Evolutionary conservation across 345 rosid species (phyloP), one percentile per base, ranked within the genome.

Genomic region (Citrus inodora): DNA sequence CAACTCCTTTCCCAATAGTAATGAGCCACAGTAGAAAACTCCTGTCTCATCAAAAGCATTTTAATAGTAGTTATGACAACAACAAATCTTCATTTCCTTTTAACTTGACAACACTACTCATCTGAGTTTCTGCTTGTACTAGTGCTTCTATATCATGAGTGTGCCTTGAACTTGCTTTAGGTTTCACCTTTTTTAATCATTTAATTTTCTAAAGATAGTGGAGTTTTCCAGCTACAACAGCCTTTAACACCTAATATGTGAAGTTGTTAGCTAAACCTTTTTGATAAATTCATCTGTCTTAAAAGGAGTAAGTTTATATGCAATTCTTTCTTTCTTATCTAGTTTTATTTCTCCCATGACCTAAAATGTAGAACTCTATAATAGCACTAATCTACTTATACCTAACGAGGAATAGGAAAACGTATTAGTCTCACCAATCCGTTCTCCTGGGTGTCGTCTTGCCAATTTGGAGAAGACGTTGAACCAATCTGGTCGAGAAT

Each of bases 11-110:
- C 87, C 91, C 53, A 84, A 53, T 33, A 82, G 76, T 25, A 80
- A 70, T 38, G 93, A 85, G 5, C 93, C 91, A 73, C 93, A 88
- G 67, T 85, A 90, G 83, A 88, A 90, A 9, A 88, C 89, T 58
- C 91, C 91, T 90, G 82, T 30, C 1, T 30, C 71, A 32, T 21
- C 66, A 65, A 62, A 56, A 61, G 3, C 64, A 58, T 67, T 46
- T 30, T 75, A 17, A 35, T 13, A 48, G 38, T 42, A 25, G 51
- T 11, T 19, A 21, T 9, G 9, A 30, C 14, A 60, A 25, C 28
- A 30, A 22, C 6, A 7, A 30, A 46, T 27, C 60, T 70, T 48
- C 48, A 21, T 35, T 24, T 59, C 46, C 25, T 21, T 37, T 73
- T 73, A 13, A 4, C 10, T 71, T 28, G 21, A 6, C 4, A 42